These are phyloP conservation scores for Phalaenopsis aphrodite DNA, from an alignment of 106 monocot species.

Conservation along the genomic window DNA sequence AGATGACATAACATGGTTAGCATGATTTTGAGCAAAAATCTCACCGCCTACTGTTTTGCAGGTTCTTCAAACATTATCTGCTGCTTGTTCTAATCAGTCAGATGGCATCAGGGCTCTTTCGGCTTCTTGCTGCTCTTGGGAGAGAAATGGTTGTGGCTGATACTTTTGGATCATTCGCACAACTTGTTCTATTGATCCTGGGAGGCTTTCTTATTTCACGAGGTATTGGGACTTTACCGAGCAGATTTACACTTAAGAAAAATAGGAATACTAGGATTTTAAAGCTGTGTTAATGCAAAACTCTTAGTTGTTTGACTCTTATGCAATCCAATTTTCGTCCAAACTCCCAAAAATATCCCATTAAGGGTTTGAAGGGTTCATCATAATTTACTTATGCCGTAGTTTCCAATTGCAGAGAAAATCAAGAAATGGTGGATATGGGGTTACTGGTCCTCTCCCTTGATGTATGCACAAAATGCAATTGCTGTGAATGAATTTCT, in stretches of 20 bases:
- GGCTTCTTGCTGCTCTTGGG: constrained; percentile 47
- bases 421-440: constrained; percentile 72
- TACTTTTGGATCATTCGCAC: constrained; percentile 49
- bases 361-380: background rate
- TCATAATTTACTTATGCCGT: background rate
- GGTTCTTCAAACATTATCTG: constrained; percentile 41
- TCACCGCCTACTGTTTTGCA: constrained; percentile 2
- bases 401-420: constrained; percentile 22
- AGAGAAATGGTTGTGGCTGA: constrained; percentile 50
- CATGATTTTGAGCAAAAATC: background rate
- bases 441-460: constrained; percentile 75
- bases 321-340: background rate
- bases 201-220: constrained; percentile 53
- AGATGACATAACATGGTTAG: background rate
- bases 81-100: constrained; percentile 38
- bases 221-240: constrained; percentile 16
- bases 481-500: constrained; percentile 74
- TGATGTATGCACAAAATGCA: constrained; percentile 86
- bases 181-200: constrained; percentile 32
- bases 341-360: background rate
- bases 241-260: background rate
- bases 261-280: too few relatives aligned
- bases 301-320: too few relatives aligned
- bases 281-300: too few relatives aligned
- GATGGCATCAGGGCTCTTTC: constrained; percentile 55